These are phyloP conservation scores for Cladosporium sp. DNA, from an alignment of 2,329 filamentous ascomycete genomes.

Conservation along the genomic window DNA sequence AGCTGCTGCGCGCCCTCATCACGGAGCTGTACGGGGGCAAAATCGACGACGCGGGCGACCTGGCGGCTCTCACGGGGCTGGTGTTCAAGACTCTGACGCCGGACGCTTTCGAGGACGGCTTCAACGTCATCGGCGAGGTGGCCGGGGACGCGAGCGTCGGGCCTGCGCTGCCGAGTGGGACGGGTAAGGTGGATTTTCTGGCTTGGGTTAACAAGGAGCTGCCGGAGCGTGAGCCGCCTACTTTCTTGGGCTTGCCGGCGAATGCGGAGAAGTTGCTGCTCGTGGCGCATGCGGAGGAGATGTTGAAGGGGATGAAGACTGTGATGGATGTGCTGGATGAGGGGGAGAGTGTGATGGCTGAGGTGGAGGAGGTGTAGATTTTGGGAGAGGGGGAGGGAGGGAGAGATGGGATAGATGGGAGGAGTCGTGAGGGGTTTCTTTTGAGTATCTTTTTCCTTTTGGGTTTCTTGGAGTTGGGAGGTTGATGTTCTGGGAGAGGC, in stretches of 20 bases:
- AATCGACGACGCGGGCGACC: slow-evolving; percentile 88
- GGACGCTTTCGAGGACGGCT: slow-evolving; percentile 85
- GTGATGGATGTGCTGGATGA: slow-evolving; percentile 89
- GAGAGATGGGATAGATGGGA: not conserved
- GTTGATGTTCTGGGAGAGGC: too few relatives aligned
- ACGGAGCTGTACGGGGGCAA: slow-evolving; percentile 97
- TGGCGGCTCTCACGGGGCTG: slow-evolving; percentile 65
- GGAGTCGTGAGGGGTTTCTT: not conserved
- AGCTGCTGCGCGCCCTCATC: slow-evolving; percentile 85
- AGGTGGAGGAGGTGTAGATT: slow-evolving; percentile 20
- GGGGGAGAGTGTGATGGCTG: slow-evolving; percentile 76
- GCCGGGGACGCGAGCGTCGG: slow-evolving; percentile 39
- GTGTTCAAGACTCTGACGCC: slow-evolving; percentile 79
- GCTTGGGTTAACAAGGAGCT: slow-evolving; percentile 79
- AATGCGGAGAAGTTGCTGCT: slow-evolving; percentile 96
- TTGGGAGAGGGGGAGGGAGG: not conserved
- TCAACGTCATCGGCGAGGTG: slow-evolving; percentile 73
- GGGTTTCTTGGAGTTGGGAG: too few relatives aligned
- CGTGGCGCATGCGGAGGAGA: slow-evolving; percentile 77
- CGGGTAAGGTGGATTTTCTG: slow-evolving; percentile 79
- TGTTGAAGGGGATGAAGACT: slow-evolving; percentile 79
- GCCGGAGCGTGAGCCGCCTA: slow-evolving; percentile 93
- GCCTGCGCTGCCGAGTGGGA: slow-evolving; percentile 72
- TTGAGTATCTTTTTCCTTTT: too few relatives aligned
- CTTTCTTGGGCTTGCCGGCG: slow-evolving; percentile 86